Percentiles rank a stretch among this genome's conserved stretches.
Conservation (phyloP, 2,329 filamentous ascomycete species). For the Apiospora kogelbergensis region DNA sequence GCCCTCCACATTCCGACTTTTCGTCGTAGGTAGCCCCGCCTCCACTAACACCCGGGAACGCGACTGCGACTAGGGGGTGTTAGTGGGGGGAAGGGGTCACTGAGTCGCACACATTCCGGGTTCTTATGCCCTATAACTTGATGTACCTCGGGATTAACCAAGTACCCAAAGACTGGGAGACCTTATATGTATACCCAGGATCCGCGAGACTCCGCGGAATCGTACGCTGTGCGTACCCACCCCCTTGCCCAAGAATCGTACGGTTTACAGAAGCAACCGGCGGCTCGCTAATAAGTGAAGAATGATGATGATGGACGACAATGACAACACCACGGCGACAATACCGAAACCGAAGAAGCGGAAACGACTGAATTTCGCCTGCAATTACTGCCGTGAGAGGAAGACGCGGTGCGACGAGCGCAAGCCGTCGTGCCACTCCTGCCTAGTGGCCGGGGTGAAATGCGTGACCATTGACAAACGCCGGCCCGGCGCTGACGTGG, state of each 20-base stretch:
- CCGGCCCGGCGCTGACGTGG: slow-evolving; percentile 13
- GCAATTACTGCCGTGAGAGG: slow-evolving; percentile 14
- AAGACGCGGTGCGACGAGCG: slow-evolving; percentile 16
- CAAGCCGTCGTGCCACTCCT: slow-evolving; percentile 15
- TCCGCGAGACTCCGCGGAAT: slow-evolving; percentile 1
- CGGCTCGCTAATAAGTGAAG: neutral
- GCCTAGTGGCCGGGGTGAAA: slow-evolving; percentile 12
- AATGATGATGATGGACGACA: neutral
- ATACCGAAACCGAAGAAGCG: slow-evolving; percentile 10
- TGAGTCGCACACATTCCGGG: neutral
- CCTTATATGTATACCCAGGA: neutral
- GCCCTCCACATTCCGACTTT: neutral
- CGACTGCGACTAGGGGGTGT: no score
- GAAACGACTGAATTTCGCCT: slow-evolving; percentile 15
- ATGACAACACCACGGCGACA: neutral
- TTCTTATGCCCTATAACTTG: neutral
- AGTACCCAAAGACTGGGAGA: neutral
- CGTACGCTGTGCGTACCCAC: neutral
- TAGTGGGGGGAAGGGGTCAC: neutral
- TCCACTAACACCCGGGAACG: no score
- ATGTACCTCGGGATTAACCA: neutral
- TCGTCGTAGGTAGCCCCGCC: no score
- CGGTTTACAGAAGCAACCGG: neutral
- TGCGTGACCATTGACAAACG: slow-evolving; percentile 16
- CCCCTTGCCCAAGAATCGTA: neutral